Conservation (phyloP, 2,329 filamentous ascomycete species). For the Pseudogymnoascus sp. region DNA sequence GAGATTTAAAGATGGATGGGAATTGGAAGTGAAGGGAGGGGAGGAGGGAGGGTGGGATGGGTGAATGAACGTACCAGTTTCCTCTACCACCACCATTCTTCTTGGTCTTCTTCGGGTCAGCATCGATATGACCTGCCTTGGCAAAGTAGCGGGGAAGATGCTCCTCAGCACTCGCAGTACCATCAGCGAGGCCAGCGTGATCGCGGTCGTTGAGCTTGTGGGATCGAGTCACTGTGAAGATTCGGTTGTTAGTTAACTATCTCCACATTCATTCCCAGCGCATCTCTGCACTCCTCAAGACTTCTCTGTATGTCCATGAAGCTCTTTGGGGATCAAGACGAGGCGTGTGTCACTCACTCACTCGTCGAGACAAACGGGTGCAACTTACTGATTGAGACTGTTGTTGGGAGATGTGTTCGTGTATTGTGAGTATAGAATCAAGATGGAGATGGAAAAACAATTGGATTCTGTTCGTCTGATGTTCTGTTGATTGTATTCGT, state of each 20-base stretch:
- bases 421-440: constrained; percentile 1
- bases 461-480: neutral
- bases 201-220: constrained; percentile 94
- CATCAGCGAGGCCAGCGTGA: constrained; percentile 71
- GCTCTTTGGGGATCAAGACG: neutral
- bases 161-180: constrained; percentile 59
- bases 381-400: neutral
- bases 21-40: neutral
- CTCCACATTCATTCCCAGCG: neutral
- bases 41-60: neutral
- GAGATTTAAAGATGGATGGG: constrained; percentile 8
- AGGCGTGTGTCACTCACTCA: neutral
- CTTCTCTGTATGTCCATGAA: neutral
- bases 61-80: constrained; percentile 65
- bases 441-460: neutral
- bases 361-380: neutral
- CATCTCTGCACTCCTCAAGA: neutral
- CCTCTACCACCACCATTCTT: constrained; percentile 89
- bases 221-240: constrained; percentile 86
- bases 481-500: neutral
- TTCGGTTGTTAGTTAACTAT: neutral
- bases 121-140: constrained; percentile 72
- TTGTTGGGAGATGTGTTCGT: neutral
- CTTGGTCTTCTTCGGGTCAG: constrained; percentile 88
- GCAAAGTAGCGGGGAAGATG: constrained; percentile 86